A percentile compares a stretch with the other conserved stretches of the same genome.
These are phyloP conservation scores for Tolypocladium endophyticum DNA, from an alignment of 2,329 filamentous ascomycete genomes.

Conservation along the genomic window DNA sequence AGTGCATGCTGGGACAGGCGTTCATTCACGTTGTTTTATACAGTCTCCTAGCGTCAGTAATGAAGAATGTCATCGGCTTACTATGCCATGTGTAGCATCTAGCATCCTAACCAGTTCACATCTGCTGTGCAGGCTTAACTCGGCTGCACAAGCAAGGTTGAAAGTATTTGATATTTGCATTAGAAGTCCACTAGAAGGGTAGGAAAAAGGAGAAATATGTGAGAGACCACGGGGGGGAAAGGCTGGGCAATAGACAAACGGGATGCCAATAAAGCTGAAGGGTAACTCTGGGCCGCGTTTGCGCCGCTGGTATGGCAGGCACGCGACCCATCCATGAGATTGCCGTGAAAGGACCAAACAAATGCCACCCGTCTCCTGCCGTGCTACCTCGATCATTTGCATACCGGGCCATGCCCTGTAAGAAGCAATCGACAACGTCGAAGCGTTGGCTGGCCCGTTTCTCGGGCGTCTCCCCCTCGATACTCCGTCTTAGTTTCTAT, in stretches of 20 bases:
- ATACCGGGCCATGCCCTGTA: slow-evolving; percentile 4
- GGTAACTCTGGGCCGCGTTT: slow-evolving; percentile 3
- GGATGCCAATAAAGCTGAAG: slow-evolving; percentile 16
- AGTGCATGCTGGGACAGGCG: background rate
- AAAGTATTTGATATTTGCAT: slow-evolving; percentile 50
- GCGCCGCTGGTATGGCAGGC: slow-evolving; percentile 1
- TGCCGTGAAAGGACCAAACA: slow-evolving; percentile 11
- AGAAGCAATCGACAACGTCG: slow-evolving; percentile 3
- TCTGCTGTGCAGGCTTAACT: background rate
- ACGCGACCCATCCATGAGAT: slow-evolving; percentile 1
- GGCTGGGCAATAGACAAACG: slow-evolving; percentile 17
- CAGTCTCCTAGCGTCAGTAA: background rate
- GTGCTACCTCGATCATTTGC: slow-evolving; percentile 7
- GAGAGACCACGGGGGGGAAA: slow-evolving; percentile 6
- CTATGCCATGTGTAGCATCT: background rate
- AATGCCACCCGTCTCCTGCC: slow-evolving; percentile 4
- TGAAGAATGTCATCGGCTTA: background rate
- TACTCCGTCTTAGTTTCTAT: slow-evolving; percentile 14
- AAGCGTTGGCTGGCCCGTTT: background rate
- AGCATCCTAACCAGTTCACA: background rate
- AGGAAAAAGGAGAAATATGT: slow-evolving; percentile 27
- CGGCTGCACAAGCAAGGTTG: slow-evolving; percentile 11
- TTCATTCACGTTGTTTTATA: background rate
- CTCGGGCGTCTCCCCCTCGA: slow-evolving; percentile 3
- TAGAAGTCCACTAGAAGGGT: slow-evolving; percentile 51